Evolutionary conservation across 495 filamentous ascomycete genomes (phyloP), one percentile per base, ranked within the genome.

Genomic region (Neurospora terricola): DNA sequence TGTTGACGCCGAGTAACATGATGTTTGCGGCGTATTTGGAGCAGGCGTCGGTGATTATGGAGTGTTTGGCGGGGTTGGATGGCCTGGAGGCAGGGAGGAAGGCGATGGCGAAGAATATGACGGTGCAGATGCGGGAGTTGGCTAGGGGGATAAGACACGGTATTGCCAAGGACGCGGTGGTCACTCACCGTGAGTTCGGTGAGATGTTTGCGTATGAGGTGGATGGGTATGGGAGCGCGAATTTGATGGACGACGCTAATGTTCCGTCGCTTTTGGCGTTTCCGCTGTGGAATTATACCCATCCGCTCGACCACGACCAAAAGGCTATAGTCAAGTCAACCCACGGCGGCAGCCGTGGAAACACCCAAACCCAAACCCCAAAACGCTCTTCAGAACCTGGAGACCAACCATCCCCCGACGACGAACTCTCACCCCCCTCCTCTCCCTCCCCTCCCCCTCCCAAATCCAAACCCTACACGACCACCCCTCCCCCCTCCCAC

Each of bases 221-320:
- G 10, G 88, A 90, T 73, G 89, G 89, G 12, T 90, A 87, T 72
- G 87, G 87, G 69, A 77, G 82, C 45, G 81, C 84, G 21, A 90
- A 87, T 71, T 78, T 89, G 45, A 90, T 90, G 89, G 89, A 90
- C 73, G 89, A 91, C 71, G 88, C 89, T 43, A 90, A 91, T 72
- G 85, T 90, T 62, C 88, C 89, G 0, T 87, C 84, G 11, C 83
- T 91, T 2, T 82, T 90, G 21, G 84, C 87, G 2, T 73, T 81
- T 66, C 78, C 79, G 21, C 68, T 81, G 66, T 80, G 79, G 78
- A 80, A 82, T 73, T 81, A 74, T 45, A 77, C 79, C 9, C 69
- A 70, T 9, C 23, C 72, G n/a, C 45, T 72, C 4, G 66, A n/a
- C n/a, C n/a, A n/a, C 16, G 21, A 27, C 38, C 27, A 48, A 14